These are phyloP conservation scores for Dalbergia cultrata DNA, from an alignment of 306 rosid species.

Conservation along the genomic window DNA sequence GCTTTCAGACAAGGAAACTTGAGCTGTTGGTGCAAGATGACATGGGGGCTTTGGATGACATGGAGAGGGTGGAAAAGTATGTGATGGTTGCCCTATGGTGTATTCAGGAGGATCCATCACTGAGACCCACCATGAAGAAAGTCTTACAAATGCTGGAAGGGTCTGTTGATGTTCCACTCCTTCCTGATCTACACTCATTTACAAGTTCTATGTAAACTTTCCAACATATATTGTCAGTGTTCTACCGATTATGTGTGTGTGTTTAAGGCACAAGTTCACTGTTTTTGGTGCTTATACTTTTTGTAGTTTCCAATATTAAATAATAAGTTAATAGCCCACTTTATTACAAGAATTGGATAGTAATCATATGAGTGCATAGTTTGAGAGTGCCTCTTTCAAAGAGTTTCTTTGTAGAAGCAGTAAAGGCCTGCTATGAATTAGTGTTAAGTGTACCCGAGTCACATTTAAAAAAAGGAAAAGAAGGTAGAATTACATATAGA, in stretches of 20 bases:
- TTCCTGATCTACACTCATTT: slow-evolving; percentile 16
- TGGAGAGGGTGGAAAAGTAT: slow-evolving; percentile 27
- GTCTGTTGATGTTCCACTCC: slow-evolving; percentile 23
- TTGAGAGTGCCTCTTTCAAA: neutral
- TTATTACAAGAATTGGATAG: no score
- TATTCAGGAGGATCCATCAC: slow-evolving; percentile 38
- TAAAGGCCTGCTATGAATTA: no score
- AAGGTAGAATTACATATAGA: no score
- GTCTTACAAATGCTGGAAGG: slow-evolving; percentile 36
- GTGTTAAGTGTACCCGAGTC: no score
- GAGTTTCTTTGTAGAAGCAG: neutral
- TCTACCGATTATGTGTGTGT: neutral
- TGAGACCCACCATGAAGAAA: slow-evolving; percentile 34
- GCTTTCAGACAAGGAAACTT: slow-evolving; percentile 16
- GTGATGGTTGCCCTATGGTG: slow-evolving; percentile 29
- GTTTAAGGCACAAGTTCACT: neutral
- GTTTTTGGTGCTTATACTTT: neutral
- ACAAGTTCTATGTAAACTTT: neutral
- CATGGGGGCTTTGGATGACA: slow-evolving; percentile 23
- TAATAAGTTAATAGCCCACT: neutral
- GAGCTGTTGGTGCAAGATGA: slow-evolving; percentile 23
- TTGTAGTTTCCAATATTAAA: neutral
- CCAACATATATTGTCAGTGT: no score
- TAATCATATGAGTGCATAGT: neutral
- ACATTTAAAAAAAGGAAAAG: no score